Base-by-base conservation (phyloP, 176 grass and related monocot genomes). In the Rhipidocladum racemiflorum region DNA sequence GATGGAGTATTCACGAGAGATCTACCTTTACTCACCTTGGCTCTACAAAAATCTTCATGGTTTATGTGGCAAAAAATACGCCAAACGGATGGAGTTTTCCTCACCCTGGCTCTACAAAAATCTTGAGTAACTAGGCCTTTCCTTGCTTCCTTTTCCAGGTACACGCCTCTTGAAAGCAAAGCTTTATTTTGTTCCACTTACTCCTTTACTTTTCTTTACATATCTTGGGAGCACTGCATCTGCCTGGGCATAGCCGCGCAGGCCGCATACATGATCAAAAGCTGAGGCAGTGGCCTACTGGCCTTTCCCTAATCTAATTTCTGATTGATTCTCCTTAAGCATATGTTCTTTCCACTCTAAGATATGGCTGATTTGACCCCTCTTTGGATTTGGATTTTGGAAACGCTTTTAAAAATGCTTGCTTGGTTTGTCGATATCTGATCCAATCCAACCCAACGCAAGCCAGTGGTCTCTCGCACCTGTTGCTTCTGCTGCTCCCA, bases 321-420 rank as follows among this genome's bases (percentile, higher is more conserved):
- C 2, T 34, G 71, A 28, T 65, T 20, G 85, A 77, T 87, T 77
- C 78, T 84, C 76, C 56, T 75, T 88, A 83, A 91, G 82, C 85
- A 88, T 94, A 86, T 81, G 83, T 75, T 79, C 70, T 79, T 88
- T 88, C 85, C 78, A 59, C 76, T 82, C 79, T 79, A 79, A 79
- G 82, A 75, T 88, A 66, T 63, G 72, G 54, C 24, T 54, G 87
- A 86, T 81, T 57, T 62, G 81, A 64, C 65, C 43, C 65, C 13
- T 30, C 65, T 70, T 62, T 70, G 60, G 62, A 79, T 69, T 74
- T 76, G 83, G 74, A n/a, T n/a, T n/a, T n/a, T n/a, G n/a, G n/a
- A n/a, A 76, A 34, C n/a, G 56, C 36, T 66, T 86, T 87, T 74
- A 49, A 71, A 63, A 81, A 77, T 83, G 40, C 69, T 30, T 40